Conservation (phyloP, 345 rosid genomes). For the Eucalyptus pauciflora region DNA sequence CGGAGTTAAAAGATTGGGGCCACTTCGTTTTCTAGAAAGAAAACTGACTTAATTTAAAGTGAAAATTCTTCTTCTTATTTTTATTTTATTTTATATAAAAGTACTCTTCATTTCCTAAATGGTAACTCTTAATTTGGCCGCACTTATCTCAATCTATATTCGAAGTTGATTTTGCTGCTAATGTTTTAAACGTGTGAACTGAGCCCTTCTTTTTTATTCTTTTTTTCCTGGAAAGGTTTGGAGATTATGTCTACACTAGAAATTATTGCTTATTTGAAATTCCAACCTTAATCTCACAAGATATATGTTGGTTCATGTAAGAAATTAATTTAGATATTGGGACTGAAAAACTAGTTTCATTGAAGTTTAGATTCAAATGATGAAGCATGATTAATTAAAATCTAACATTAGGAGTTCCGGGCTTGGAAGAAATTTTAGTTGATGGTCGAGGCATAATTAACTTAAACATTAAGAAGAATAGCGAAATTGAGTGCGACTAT, state of each 20-base stretch:
- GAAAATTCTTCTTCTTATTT: background rate
- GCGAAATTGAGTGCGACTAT: background rate
- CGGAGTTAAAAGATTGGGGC: fast-evolving
- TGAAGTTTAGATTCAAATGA: background rate
- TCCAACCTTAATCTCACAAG: background rate
- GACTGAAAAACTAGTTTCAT: background rate
- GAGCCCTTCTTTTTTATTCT: fast-evolving
- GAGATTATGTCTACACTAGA: background rate
- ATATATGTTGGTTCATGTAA: background rate
- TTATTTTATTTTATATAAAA: no score
- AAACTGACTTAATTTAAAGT: fast-evolving
- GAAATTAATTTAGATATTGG: fast-evolving
- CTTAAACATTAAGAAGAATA: background rate
- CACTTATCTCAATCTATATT: background rate
- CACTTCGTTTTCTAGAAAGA: fast-evolving
- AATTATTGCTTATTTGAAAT: fast-evolving
- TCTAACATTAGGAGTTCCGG: fast-evolving
- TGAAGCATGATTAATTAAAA: background rate
- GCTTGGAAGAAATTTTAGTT: background rate
- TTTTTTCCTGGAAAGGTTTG: background rate
- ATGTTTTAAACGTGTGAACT: background rate
- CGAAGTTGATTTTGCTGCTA: background rate
- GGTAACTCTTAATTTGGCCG: background rate
- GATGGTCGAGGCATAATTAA: background rate
- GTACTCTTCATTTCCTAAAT: background rate